These are phyloP conservation scores for Microbotryum violaceum DNA, from an alignment of 1,284 basidiomycete species.

Conservation along the genomic window DNA sequence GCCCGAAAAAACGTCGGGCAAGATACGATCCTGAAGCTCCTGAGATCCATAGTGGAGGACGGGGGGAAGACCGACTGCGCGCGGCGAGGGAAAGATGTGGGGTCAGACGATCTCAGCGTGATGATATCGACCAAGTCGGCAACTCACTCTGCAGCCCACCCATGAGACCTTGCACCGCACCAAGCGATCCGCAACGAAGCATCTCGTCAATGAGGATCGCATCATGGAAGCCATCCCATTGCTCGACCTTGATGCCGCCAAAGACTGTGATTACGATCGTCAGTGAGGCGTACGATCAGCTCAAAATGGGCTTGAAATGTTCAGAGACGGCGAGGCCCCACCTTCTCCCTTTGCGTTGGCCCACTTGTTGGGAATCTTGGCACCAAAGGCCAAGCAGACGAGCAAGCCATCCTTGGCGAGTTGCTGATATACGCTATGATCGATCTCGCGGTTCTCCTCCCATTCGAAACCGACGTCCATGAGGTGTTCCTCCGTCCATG, in stretches of 20 bases:
- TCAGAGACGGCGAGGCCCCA: no score
- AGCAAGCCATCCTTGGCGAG: conserved; percentile 37
- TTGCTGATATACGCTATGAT: conserved; percentile 33
- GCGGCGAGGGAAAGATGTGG: background rate
- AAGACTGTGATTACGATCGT: conserved; percentile 33
- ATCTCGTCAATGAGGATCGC: conserved; percentile 32
- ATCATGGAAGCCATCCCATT: conserved; percentile 38
- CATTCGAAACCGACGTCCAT: conserved; percentile 27
- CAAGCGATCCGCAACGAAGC: conserved; percentile 27
- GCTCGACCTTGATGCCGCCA: conserved; percentile 42
- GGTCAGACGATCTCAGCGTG: background rate
- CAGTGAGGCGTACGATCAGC: conserved; percentile 8
- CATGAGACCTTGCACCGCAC: conserved; percentile 35
- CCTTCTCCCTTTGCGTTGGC: conserved; percentile 26
- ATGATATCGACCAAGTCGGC: no score
- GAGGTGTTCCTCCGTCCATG: conserved; percentile 21
- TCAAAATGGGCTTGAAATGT: background rate
- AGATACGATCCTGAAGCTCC: conserved; percentile 41
- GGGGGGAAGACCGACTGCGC: conserved; percentile 19
- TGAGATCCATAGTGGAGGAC: conserved; percentile 42
- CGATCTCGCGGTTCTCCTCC: conserved; percentile 32
- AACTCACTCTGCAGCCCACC: conserved; percentile 42
- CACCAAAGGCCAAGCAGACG: conserved; percentile 33
- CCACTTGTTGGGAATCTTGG: conserved; percentile 13
- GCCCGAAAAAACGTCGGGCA: conserved; percentile 41